phyloP scores from a whole-genome alignment of 495 filamentous ascomycete genomes.

The Niebla homalea region DNA sequence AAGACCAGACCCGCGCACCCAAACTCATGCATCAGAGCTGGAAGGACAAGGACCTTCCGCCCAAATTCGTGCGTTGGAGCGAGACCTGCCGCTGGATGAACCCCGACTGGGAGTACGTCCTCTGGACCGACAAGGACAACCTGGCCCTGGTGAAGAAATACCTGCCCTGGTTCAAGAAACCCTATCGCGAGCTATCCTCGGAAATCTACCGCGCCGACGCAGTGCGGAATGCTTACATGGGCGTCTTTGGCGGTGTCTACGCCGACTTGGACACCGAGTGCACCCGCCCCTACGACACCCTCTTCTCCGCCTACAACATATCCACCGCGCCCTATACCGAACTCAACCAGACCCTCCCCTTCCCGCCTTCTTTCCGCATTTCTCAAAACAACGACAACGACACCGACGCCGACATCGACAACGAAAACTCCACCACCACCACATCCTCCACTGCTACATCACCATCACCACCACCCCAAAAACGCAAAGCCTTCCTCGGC shows the following conservation, averaged over 20 bases:
- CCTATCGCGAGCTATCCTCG: constrained; percentile 9
- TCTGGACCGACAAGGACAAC: constrained; percentile 19
- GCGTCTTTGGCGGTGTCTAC: constrained; percentile 18
- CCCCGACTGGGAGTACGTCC: constrained; percentile 18
- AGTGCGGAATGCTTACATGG: constrained; percentile 14
- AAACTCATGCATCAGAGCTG: constrained; percentile 18
- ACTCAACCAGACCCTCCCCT: neutral
- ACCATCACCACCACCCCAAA: neutral
- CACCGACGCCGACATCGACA: neutral
- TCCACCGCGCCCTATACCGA: constrained; percentile 1
- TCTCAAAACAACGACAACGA: too few species aligned
- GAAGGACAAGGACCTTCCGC: constrained; percentile 11
- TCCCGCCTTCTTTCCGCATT: too few species aligned
- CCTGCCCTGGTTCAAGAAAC: constrained; percentile 12
- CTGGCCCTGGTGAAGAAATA: constrained; percentile 12
- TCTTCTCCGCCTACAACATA: constrained; percentile 9
- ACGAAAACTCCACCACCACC: neutral
- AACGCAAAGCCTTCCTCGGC: constrained; percentile 13
- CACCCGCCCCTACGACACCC: constrained; percentile 8
- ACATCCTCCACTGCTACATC: neutral
- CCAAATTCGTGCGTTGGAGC: constrained; percentile 17
- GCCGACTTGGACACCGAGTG: constrained; percentile 18
- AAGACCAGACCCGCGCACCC: constrained; percentile 6
- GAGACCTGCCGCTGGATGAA: constrained; percentile 11
- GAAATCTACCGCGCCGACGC: constrained; percentile 16